Evolutionary conservation across 495 filamentous ascomycete genomes (phyloP), one percentile per base, ranked within the genome.

Genomic region (Podospora sp.): DNA sequence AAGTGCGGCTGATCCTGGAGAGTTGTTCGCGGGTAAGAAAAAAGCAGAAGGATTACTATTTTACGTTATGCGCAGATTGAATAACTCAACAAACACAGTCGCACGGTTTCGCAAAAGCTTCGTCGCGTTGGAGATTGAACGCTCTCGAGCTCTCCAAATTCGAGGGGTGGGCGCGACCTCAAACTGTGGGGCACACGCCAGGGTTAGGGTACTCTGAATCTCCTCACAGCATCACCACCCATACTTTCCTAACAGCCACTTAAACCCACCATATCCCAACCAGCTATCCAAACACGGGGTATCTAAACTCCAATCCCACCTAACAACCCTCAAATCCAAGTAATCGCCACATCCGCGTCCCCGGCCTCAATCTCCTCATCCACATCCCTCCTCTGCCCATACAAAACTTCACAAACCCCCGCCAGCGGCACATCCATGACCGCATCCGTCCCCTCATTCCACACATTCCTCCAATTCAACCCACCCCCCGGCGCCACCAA

Each of bases 401-500:
- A 93, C 58, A 93, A 69, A 22, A 98, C 87, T 83, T 99, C 95
- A 78, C 94, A 97, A n/a, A 97, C 95, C 3, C 95, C 95, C 21
- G 93, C 96, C 51, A 98, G 84, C 7, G 95, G 95, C 21, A 99
- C 88, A 84, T 99, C 95, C 92, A 98, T 91, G 6, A 97, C 94
- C 14, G 93, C 95, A 84, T 99, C 95, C 0, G 96, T 99, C 33
- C 96, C 93, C 69, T 92, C 88, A 74, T 86, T 91, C 95, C 95
- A 99, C 8, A 94, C 81, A 59, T 80, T 84, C 70, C 81, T 86
- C 95, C 95, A 99, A 73, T 91, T 84, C 62, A 88, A 69, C 50
- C 80, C 81, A 35, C 78, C 73, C 0, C 60, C 57, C 27, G 68
- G 71, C n/a, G 50, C 58, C 51, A 70, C 57, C 59, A 70, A 18